Evolutionary conservation across 768 basidiomycete species (phyloP), one percentile per base, ranked within the genome.

Genomic region (Russula ochroleuca): DNA sequence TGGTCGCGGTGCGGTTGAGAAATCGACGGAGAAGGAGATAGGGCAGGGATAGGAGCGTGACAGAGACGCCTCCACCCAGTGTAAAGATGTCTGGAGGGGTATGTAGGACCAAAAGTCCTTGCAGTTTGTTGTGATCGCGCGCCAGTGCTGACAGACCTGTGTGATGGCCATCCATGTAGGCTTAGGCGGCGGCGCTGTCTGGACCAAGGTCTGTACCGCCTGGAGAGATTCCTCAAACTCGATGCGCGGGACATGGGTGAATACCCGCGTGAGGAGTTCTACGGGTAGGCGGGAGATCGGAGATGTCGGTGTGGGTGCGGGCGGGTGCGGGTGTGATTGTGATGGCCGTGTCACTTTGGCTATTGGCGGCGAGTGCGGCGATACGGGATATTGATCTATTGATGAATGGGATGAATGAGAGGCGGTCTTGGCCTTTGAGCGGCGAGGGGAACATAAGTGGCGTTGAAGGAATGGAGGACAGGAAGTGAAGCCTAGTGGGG

Each of bases 101-200:
- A 63, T 54, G 37, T 48, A 64, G 9, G 57, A 38, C 63, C 63
- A 64, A 25, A 64, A 59, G 4, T 38, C 52, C 28, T 59, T 58
- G 47, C 43, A 59, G 51, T 52, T 19, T 15, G 51, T 21, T 8
- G 47, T 35, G 33, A 54, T 41, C 10, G 21, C 21, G 10, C 57
- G 37, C 63, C 63, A 64, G 25, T 9, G 28, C 5, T 28, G 63
- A 14, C 63, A 59, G 51, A 54, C 52, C 5, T 64, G 57, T 1
- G 43, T 10, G 35, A 64, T 54, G 25, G 51, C 35, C 28, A 54
- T 53, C 57, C 51, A 64, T 10, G 23, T 53, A 10, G 51, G 62
- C 35, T 7, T 15, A 13, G 25, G n/a, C 17, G 19, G 41, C 33
- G 21, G 17, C 33, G 10, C 19, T 31, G 17, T 33, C 0, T 10